Conservation (phyloP, 2,329 filamentous ascomycete genomes). For the Neonectria magnoliae region DNA sequence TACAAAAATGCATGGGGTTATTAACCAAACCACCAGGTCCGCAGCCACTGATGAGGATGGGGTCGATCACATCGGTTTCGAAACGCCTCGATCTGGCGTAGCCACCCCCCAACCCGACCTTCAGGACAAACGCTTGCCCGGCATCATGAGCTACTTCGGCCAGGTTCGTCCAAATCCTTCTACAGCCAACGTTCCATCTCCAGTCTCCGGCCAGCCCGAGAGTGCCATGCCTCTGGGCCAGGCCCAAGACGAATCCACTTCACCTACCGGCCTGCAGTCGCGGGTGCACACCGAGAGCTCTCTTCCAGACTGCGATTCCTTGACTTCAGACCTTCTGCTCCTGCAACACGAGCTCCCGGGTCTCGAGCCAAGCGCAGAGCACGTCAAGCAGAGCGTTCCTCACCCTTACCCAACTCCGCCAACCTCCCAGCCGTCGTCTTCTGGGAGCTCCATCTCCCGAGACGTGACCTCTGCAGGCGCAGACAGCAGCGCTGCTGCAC, state of each 20-base stretch:
- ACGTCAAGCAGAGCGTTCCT: conserved; percentile 38
- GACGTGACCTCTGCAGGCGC: conserved; percentile 39
- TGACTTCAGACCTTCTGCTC: conserved; percentile 34
- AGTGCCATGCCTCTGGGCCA: conserved; percentile 40
- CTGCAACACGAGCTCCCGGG: conserved; percentile 39
- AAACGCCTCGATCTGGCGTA: conserved; percentile 89
- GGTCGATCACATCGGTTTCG: conserved; percentile 81
- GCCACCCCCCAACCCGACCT: conserved; percentile 94
- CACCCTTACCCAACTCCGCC: conserved; percentile 67
- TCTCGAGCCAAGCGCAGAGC: conserved; percentile 36
- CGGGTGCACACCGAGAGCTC: conserved; percentile 41
- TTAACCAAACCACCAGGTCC: conserved; percentile 65
- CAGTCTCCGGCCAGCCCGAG: conserved; percentile 54
- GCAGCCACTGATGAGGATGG: conserved; percentile 73
- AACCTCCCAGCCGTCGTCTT: conserved; percentile 58
- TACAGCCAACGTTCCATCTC: conserved; percentile 53
- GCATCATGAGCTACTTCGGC: conserved; percentile 97
- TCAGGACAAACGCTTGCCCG: conserved; percentile 92
- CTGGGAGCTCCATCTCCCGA: conserved; percentile 45
- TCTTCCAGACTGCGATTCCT: conserved; percentile 34
- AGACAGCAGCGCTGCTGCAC: conserved; percentile 36
- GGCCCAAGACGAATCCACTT: conserved; percentile 41
- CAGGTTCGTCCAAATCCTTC: conserved; percentile 96
- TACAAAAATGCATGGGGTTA: conserved; percentile 56
- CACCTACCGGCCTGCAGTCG: conserved; percentile 46